Percentiles rank a stretch among this genome's conserved stretches.
These are phyloP conservation scores for Papiliotrema fonsecae DNA, from an alignment of 1,284 basidiomycete species.

Conservation along the genomic window DNA sequence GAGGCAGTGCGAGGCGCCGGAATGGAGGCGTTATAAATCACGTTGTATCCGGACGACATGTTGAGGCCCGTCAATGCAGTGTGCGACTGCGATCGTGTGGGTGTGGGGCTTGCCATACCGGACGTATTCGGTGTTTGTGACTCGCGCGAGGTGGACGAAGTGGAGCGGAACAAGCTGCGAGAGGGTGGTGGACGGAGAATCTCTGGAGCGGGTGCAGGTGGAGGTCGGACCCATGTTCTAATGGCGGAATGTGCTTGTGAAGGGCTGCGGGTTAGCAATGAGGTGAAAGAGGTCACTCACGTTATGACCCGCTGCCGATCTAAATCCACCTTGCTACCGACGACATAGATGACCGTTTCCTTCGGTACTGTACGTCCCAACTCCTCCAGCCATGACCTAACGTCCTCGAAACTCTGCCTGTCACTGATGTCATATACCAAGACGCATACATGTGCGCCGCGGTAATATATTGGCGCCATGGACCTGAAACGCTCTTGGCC, in stretches of 20 bases:
- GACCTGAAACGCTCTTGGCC: slow-evolving; percentile 95
- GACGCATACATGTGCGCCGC: slow-evolving; percentile 53
- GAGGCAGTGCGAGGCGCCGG: background rate
- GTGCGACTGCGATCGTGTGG: slow-evolving; percentile 14
- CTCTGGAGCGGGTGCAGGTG: too few relatives aligned
- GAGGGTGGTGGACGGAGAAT: too few relatives aligned
- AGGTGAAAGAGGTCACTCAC: slow-evolving; percentile 21
- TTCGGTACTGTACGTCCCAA: slow-evolving; percentile 37
- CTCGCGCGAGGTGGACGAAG: slow-evolving; percentile 17
- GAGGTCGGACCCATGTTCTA: background rate
- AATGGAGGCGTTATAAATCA: background rate
- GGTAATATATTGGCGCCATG: slow-evolving; percentile 68
- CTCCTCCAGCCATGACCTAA: slow-evolving; percentile 86
- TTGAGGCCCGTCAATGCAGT: slow-evolving; percentile 10
- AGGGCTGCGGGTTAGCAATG: slow-evolving; percentile 13
- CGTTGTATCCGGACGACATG: too few relatives aligned
- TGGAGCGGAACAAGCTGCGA: slow-evolving; percentile 30
- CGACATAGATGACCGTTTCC: slow-evolving; percentile 46
- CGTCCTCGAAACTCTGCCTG: slow-evolving; percentile 79
- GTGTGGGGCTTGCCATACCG: slow-evolving; percentile 5
- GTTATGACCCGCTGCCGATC: slow-evolving; percentile 24
- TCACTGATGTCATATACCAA: slow-evolving; percentile 55
- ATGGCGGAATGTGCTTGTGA: slow-evolving; percentile 20
- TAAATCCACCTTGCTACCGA: slow-evolving; percentile 45
- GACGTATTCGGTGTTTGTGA: slow-evolving; percentile 8